Percentiles rank a stretch among this genome's conserved stretches.
Conservation (phyloP, 495 filamentous ascomycete genomes). For the Halenospora varia region DNA sequence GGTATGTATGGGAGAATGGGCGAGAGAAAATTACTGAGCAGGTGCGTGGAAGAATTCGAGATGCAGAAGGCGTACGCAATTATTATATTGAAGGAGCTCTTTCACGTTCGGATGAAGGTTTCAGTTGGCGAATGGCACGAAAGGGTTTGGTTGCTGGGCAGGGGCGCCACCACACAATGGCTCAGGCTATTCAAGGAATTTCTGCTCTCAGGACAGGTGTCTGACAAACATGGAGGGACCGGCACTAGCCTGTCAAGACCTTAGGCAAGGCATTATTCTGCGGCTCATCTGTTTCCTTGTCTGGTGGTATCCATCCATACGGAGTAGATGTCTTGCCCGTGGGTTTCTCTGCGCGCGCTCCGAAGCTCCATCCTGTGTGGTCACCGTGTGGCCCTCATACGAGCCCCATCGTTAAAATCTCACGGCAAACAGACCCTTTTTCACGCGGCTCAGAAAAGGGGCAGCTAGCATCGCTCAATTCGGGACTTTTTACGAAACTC, state of each 20-base stretch:
- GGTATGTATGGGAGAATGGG: constrained; percentile 4
- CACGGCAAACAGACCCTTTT: too few species aligned
- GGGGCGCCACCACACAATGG: not conserved
- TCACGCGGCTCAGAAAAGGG: not conserved
- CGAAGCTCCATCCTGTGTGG: too few species aligned
- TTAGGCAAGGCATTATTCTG: not conserved
- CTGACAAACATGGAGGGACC: not conserved
- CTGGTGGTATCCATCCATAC: too few species aligned
- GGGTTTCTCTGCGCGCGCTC: too few species aligned
- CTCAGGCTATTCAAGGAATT: not conserved
- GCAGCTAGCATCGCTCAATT: not conserved
- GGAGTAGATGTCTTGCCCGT: too few species aligned
- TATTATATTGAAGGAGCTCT: not conserved
- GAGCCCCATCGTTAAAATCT: not conserved
- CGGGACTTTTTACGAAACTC: not conserved
- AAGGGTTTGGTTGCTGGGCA: too few species aligned
- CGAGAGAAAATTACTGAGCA: constrained; percentile 7
- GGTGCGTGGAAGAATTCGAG: not conserved
- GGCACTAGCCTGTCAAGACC: too few species aligned
- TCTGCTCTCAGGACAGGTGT: not conserved
- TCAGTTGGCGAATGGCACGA: not conserved
- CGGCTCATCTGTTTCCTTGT: not conserved
- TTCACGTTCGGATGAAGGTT: not conserved
- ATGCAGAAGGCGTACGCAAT: not conserved
- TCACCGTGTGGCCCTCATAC: not conserved